Base-by-base conservation (phyloP, 2,329 filamentous ascomycete genomes). In the Parastagonospora nodorum region DNA sequence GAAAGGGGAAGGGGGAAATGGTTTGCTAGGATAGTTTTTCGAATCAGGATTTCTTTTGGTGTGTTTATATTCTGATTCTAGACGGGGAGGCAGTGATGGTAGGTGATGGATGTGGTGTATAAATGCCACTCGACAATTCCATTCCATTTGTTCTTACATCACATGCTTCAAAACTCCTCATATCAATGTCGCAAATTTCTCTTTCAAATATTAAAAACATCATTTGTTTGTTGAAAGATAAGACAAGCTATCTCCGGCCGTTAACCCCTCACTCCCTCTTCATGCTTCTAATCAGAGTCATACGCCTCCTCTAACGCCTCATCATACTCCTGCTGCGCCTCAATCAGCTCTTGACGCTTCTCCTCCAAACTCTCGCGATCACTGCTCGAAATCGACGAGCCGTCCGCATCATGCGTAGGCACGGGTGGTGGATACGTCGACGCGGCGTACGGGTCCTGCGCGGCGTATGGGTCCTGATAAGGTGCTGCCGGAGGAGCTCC, bases 341-440 rank as follows among this genome's bases (percentile, higher is more conserved):
- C 82, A 53, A 82, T 78, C 4, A 82, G 67, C 47, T 78, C 78
- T 66, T 84, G 75, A 4, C 74, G 65, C 51, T 82, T 81, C 80
- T 84, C 59, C 77, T 83, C 68, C 76, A 81, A 42, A 53, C 64
- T 35, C 53, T 77, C 75, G 45, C 68, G 67, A 30, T 72, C 69
- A 48, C 66, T 70, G 55, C 68, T 71, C 50, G 69, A 72, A 39
- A 72, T 71, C 6, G 68, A 72, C 36, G 77, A 41, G 73, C 73
- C 56, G 64, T 78, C 50, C 66, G 73, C 45, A 71, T 81, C 51
- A 75, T 78, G 59, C 67, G 72, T 48, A 74, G 75, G 63, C 28
- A 73, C 64, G 45, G 71, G 61, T 33, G 69, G 67, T 51, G 71
- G 68, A 9, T 60, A 57, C 27, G 58, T 44, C 9, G 53, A 51